Evolutionary conservation across 2,329 filamentous ascomycete genomes (phyloP).

Genomic region (Penicillium sp.): DNA sequence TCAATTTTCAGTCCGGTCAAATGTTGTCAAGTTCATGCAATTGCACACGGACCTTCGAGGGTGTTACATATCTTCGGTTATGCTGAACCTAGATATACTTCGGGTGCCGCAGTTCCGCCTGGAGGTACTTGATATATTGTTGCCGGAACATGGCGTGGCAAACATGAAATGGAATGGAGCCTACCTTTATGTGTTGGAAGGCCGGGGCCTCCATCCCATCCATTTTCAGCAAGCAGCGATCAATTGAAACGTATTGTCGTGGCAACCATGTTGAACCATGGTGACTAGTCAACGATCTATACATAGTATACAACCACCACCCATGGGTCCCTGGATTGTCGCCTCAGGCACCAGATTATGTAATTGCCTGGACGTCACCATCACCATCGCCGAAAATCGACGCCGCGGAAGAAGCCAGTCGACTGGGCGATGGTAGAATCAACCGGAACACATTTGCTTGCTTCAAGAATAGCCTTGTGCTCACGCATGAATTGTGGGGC

Average conservation of each 20-base stretch:
- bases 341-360: conserved; percentile 12
- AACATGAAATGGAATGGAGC: background rate
- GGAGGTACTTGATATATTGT: background rate
- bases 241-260: background rate
- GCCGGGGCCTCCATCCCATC: background rate
- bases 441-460: background rate
- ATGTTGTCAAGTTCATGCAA: no score
- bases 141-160: no score
- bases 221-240: background rate
- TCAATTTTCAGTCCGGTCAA: no score
- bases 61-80: no score
- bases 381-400: conserved; percentile 58
- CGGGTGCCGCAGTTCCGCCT: background rate
- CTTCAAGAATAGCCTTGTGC: background rate
- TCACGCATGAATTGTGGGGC: background rate
- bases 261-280: conserved; percentile 1
- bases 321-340: background rate
- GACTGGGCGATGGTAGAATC: background rate
- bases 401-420: background rate
- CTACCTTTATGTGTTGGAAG: background rate
- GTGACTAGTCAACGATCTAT: conserved; percentile 1
- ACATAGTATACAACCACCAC: background rate
- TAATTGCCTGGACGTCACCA: conserved; percentile 38
- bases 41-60: background rate
- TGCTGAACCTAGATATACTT: background rate